Base-by-base conservation (phyloP, 2,329 filamentous ascomycete species). In the Ceratocystis huliohia region DNA sequence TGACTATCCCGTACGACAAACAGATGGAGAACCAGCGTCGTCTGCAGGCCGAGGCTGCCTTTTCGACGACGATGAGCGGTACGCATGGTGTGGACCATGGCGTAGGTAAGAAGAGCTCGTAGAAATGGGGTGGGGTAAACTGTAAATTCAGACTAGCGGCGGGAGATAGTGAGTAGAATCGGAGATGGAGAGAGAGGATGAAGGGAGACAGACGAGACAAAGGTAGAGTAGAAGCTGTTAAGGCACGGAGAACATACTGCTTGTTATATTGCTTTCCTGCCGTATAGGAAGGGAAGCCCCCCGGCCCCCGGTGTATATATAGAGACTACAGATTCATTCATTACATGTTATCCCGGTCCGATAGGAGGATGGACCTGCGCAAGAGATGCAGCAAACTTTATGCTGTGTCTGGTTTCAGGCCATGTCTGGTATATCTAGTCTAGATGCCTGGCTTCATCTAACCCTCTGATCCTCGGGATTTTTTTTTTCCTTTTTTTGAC, bases 1-100 rank as follows among this genome's bases (percentile, higher is more conserved):
- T 99, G 70, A 97, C 92, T 0, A 96, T 99, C 68, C 84, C 84
- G 10, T 74, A 76, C 69, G 80, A 82, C 70, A 86, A 86, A 77
- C 82, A 83, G 74, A 71, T 78, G 61, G 81, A 81, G 71, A 84
- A 84, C 72, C 75, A 77, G 73, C 73, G 66, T 46, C 59, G 67
- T 5, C 45, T 68, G 61, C 59, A 66, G 22, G 67, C 64, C n/a
- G 67, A 68, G 61, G 25, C 67, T 5, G 61, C 37, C 30, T 68
- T 68, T 28, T 68, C 67, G 20, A 68, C 67, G 8, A 68, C 67
- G 8, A 22, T 68, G 67, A 68, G 67, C 41, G 67, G 67, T 25
- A 68, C 67, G 10, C 67, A 68, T 28, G 67, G 67, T 7, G 67
- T 68, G 4, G 67, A 68, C 30, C 50, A 63, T 13, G 64, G 67